Conservation (phyloP, 2,329 filamentous ascomycete species). For the Trichophyton simii region DNA sequence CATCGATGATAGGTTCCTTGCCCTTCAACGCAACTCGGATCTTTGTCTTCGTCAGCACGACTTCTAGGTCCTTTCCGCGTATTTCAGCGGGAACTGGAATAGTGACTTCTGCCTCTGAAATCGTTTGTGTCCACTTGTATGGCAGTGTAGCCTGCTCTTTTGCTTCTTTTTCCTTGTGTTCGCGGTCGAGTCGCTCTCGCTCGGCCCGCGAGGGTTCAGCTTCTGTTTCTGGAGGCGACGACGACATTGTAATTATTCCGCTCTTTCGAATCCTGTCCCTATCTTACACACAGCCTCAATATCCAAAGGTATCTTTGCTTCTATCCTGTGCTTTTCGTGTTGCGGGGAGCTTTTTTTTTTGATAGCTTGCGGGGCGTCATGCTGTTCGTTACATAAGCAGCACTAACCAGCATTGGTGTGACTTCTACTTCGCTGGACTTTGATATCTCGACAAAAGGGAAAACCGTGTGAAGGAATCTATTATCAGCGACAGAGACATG, state of each 20-base stretch:
- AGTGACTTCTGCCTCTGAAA: slow-evolving; percentile 71
- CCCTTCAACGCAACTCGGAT: slow-evolving; percentile 78
- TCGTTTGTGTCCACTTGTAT: slow-evolving; percentile 95
- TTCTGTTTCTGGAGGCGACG: slow-evolving; percentile 17
- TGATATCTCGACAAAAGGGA: not conserved
- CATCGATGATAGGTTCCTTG: slow-evolving; percentile 69
- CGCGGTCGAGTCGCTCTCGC: slow-evolving; percentile 42
- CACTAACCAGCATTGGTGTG: too few species aligned
- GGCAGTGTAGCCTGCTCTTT: slow-evolving; percentile 83
- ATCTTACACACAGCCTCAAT: too few species aligned
- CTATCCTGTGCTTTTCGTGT: not conserved
- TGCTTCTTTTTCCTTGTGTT: slow-evolving; percentile 57
- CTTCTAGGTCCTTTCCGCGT: slow-evolving; percentile 70
- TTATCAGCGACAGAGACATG: not conserved
- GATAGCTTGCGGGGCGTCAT: not conserved
- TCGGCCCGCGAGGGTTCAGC: slow-evolving; percentile 28
- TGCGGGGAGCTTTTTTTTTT: not conserved
- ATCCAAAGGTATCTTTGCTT: not conserved
- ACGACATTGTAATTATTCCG: not conserved
- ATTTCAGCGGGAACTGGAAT: slow-evolving; percentile 68
- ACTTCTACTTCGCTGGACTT: not conserved
- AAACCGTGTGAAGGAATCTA: not conserved
- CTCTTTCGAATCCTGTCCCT: not conserved
- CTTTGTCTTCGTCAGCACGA: slow-evolving; percentile 67
- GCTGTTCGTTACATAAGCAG: not conserved